Evolutionary conservation across 768 basidiomycete species (phyloP), one percentile per base, ranked within the genome.

Genomic region (Leccinum incarnatum): DNA sequence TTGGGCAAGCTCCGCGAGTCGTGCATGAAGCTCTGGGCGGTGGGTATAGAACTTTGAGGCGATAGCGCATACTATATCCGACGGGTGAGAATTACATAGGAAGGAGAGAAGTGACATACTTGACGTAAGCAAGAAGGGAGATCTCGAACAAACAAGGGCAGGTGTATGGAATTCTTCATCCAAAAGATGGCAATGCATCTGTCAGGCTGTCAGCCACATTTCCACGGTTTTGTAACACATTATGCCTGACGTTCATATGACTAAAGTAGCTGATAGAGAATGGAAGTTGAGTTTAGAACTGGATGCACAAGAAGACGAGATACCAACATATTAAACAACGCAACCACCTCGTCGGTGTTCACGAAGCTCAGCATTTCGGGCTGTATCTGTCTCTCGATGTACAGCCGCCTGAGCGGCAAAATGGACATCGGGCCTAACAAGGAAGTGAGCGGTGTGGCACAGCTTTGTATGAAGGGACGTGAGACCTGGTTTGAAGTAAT

Each of bases 341-440:
- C 89, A 19, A 94, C 85, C 42, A 98, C 95, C 68, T 98, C 93
- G 25, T 96, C 92, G 0, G 89, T 90, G 56, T 79, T 78, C 3
- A 93, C 88, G 63, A 96, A 95, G 62, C 79, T 92, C 42, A 98
- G 78, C 86, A 97, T 95, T 67, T 97, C 95, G 0, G 95, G 95
- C 66, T 95, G 93, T 30, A 95, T 76, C 71, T 95, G 90, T 23
- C 91, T 84, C 73, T 95, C 91, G 54, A 95, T 95, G 70, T 86
- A 91, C 58, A 94, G 72, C 53, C 91, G 79, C 30, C 91, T 84
- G 46, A 95, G 79, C 0, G 93, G 93, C 46, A 95, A 71, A 48
- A 93, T 91, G 5, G 89, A 91, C 85, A 95, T 93, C 0, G 93
- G 93, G 25, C 92, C 91, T 91, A 36, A 51, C 7, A 63, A 36